Conservation (phyloP, 192 early-diverging fungal genomes). For the Blastocladiella britannica region DNA sequence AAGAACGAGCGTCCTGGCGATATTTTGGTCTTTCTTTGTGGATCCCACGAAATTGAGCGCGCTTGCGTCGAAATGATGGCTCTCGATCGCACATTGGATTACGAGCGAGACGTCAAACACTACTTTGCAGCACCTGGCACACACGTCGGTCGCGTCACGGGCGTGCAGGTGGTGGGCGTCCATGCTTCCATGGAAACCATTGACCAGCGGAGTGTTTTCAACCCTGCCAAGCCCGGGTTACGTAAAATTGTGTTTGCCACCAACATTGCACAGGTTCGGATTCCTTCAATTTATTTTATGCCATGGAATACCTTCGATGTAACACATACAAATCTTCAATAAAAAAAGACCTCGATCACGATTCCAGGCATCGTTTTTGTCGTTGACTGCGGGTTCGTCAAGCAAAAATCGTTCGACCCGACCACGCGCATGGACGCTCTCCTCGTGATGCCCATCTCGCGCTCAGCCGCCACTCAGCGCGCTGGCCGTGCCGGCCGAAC, state of each 20-base stretch:
- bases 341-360: conserved; percentile 26
- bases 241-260: conserved; percentile 35
- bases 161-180: conserved; percentile 33
- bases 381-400: conserved; percentile 40
- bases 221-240: conserved; percentile 3
- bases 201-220: conserved; percentile 4
- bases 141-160: conserved; percentile 13
- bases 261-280: conserved; percentile 18
- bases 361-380: conserved; percentile 39
- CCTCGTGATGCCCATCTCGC: conserved; percentile 27
- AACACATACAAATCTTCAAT: conserved; percentile 1
- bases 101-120: conserved; percentile 23
- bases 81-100: conserved; percentile 19
- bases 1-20: conserved; percentile 21
- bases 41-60: conserved; percentile 36
- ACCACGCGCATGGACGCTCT: conserved; percentile 26
- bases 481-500: conserved; percentile 36
- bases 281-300: conserved; percentile 3
- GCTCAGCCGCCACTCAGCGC: conserved; percentile 37
- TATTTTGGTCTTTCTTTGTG: conserved; percentile 35
- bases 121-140: no score
- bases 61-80: conserved; percentile 31
- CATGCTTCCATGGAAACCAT: conserved; percentile 58
- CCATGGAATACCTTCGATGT: no score
- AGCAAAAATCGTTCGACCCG: conserved; percentile 35